Conservation (phyloP, 768 basidiomycete species). For the Neoboletus brunneissimus region DNA sequence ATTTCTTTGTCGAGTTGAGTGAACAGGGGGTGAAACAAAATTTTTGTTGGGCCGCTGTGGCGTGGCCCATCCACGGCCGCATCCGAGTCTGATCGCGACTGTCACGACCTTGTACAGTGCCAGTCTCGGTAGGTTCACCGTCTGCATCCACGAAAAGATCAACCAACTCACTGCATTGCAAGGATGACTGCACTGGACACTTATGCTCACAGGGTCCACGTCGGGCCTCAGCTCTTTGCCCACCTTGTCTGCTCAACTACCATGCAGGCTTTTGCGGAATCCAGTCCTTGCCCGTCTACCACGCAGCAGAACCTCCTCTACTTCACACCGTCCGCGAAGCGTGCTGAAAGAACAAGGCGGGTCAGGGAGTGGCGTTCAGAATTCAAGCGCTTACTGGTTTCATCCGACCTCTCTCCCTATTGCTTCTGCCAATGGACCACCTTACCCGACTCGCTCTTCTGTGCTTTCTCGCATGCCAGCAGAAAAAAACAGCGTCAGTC, state of each 20-base stretch:
- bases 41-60: background rate
- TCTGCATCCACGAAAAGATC: background rate
- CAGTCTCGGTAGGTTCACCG: conserved; percentile 44
- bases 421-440: background rate
- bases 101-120: conserved; percentile 23
- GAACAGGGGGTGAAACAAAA: background rate
- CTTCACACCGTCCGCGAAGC: background rate
- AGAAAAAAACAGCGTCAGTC: conserved; percentile 4
- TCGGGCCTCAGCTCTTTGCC: conserved; percentile 56
- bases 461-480: background rate
- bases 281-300: background rate
- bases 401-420: background rate
- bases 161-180: conserved; percentile 9
- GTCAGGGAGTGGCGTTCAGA: background rate
- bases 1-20: background rate
- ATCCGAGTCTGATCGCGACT: background rate
- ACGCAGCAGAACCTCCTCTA: conserved; percentile 4
- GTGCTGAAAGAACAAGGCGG: conserved; percentile 1
- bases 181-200: conserved; percentile 72
- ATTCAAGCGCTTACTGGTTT: background rate
- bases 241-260: conserved; percentile 26
- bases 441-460: background rate
- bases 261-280: conserved; percentile 30
- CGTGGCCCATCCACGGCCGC: background rate
- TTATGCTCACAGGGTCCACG: conserved; percentile 85